phyloP scores from a whole-genome alignment of 1,284 basidiomycete species.

The Wallemia mellicola region DNA sequence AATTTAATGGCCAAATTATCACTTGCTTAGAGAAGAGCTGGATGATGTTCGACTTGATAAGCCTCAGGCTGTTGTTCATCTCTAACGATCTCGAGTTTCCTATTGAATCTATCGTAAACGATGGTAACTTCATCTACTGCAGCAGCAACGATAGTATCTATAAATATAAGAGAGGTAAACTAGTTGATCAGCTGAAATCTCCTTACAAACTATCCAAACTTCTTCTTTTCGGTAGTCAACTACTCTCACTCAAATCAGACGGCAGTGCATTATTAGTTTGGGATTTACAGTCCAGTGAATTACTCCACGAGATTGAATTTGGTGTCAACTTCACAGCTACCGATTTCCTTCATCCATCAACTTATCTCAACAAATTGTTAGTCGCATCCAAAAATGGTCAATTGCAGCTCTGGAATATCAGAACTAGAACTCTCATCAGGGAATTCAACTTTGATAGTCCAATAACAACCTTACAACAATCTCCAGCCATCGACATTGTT shows the following conservation, averaged over 20 bases:
- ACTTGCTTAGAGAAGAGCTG: slow-evolving; percentile 72
- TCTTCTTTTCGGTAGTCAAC: slow-evolving; percentile 43
- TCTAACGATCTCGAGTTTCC: slow-evolving; percentile 44
- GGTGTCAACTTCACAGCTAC: slow-evolving; percentile 53
- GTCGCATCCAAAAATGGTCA: slow-evolving; percentile 52
- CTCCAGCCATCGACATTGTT: slow-evolving; percentile 82
- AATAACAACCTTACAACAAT: slow-evolving; percentile 55
- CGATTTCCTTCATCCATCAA: slow-evolving; percentile 64
- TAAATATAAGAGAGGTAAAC: slow-evolving; percentile 57
- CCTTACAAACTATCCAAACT: slow-evolving; percentile 26
- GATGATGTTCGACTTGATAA: slow-evolving; percentile 87
- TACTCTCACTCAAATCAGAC: slow-evolving; percentile 49
- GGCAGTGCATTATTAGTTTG: slow-evolving; percentile 54
- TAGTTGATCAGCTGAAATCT: neutral
- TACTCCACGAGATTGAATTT: slow-evolving; percentile 37
- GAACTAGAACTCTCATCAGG: slow-evolving; percentile 17
- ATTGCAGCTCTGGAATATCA: slow-evolving; percentile 11
- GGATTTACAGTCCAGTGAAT: slow-evolving; percentile 30
- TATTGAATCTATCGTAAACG: slow-evolving; percentile 49
- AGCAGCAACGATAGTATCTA: slow-evolving; percentile 37
- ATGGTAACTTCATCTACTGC: slow-evolving; percentile 61
- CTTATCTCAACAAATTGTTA: slow-evolving; percentile 86
- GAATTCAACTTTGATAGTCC: too few species aligned
- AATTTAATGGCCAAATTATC: slow-evolving; percentile 27
- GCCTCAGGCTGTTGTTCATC: slow-evolving; percentile 74